A percentile compares a stretch with the other conserved stretches of the same genome.
These are phyloP conservation scores for Astragalus glycyphyllos DNA, from an alignment of 306 rosid genomes.

Conservation along the genomic window DNA sequence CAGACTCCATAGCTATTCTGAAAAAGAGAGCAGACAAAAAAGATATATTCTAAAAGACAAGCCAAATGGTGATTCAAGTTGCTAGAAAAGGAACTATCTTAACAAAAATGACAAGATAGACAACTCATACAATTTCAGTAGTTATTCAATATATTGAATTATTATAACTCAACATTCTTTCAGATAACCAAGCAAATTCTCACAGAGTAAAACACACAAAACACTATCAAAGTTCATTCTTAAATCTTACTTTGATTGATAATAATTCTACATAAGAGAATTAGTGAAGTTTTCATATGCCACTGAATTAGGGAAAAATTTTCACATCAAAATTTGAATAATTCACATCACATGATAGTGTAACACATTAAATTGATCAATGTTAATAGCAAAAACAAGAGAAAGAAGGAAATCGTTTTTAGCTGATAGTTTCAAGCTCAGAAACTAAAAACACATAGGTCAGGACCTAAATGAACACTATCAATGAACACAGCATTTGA, in stretches of 20 bases:
- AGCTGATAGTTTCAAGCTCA: constrained; percentile 12
- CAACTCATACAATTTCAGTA: not conserved
- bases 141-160: not conserved
- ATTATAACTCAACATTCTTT: constrained; percentile 11
- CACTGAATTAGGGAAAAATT: constrained; percentile 10
- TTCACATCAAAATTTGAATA: not conserved
- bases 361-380: not conserved
- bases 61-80: no score
- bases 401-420: not conserved
- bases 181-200: not conserved
- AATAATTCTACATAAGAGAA: constrained; percentile 11
- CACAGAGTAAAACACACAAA: constrained; percentile 9
- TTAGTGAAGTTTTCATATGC: constrained; percentile 8
- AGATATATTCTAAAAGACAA: no score
- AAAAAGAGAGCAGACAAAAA: no score
- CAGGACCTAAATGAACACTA: no score
- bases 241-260: not conserved
- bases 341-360: not conserved
- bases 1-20: no score
- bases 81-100: no score
- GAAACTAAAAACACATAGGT: no score
- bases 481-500: no score
- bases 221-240: not conserved
- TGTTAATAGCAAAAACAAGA: not conserved
- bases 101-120: no score